Percentiles rank a stretch among this genome's conserved stretches.
phyloP scores from a whole-genome alignment of 2,329 filamentous ascomycete species.

The Trichoderma atroviride region DNA sequence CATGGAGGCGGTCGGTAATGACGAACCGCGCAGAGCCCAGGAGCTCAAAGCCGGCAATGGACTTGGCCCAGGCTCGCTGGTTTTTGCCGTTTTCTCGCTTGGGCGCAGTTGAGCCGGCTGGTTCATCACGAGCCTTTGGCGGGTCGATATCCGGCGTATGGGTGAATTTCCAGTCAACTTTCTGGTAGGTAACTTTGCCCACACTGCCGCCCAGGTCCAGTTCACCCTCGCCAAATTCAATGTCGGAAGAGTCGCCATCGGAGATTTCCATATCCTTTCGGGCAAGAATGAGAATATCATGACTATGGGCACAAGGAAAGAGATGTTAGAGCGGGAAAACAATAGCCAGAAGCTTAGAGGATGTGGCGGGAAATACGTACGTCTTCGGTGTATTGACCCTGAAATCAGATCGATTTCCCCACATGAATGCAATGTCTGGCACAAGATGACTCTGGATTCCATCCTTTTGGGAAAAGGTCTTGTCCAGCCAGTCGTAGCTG shows the following conservation, averaged over 20 bases:
- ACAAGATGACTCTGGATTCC: conserved; percentile 15
- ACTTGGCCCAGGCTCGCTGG: conserved; percentile 20
- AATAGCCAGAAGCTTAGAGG: neutral
- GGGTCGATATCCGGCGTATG: conserved; percentile 21
- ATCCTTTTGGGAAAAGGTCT: conserved; percentile 8
- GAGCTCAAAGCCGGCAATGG: conserved; percentile 20
- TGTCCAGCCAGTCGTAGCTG: conserved; percentile 17
- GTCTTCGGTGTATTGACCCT: conserved; percentile 14
- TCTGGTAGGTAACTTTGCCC: conserved; percentile 20
- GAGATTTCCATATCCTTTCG: conserved; percentile 19
- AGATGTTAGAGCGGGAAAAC: neutral
- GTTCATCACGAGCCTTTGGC: conserved; percentile 13
- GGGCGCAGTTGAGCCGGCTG: neutral
- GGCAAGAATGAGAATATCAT: conserved; percentile 20
- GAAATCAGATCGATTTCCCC: conserved; percentile 22
- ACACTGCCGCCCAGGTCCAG: conserved; percentile 10
- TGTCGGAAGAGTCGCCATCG: conserved; percentile 11
- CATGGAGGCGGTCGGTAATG: conserved; percentile 18
- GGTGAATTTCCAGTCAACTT: conserved; percentile 23
- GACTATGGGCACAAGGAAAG: neutral
- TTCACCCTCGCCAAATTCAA: conserved; percentile 17
- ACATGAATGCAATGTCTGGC: conserved; percentile 23
- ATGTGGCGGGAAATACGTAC: neutral
- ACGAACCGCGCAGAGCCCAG: conserved; percentile 17
- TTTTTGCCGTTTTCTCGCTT: conserved; percentile 21